Conservation (phyloP, 345 rosid genomes). For the Rhodomyrtus tomentosa region DNA sequence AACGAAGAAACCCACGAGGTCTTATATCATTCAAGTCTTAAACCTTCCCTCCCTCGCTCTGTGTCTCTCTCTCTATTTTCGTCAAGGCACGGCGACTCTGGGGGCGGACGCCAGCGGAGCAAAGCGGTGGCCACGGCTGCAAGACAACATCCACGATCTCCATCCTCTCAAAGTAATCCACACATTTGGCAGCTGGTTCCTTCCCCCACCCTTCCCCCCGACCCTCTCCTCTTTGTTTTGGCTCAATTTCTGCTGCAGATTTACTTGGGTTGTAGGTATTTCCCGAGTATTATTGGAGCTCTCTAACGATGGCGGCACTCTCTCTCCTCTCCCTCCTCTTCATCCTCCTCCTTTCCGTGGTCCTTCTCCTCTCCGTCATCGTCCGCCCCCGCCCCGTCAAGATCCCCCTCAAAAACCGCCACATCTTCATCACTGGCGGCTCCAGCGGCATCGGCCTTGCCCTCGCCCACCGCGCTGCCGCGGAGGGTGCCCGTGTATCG, state of each 20-base stretch:
- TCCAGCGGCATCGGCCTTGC: conserved; percentile 89
- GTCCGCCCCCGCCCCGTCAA: conserved; percentile 35
- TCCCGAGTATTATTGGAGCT: too few species aligned
- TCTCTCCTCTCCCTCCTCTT: conserved; percentile 11
- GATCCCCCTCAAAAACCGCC: conserved; percentile 64
- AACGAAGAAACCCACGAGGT: neutral
- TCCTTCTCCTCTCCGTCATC: conserved; percentile 28
- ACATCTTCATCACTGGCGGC: conserved; percentile 85
- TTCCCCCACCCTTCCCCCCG: too few species aligned
- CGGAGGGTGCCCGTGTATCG: conserved; percentile 64
- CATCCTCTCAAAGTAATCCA: neutral
- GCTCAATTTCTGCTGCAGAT: too few species aligned
- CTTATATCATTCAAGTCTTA: neutral
- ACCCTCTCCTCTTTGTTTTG: too few species aligned
- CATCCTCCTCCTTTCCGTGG: conserved; percentile 24
- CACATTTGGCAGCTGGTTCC: too few species aligned
- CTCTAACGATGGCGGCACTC: neutral
- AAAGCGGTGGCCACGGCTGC: neutral
- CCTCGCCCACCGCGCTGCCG: conserved; percentile 61
- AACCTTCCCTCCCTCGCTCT: neutral
- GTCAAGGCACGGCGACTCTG: neutral
- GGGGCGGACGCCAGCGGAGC: neutral
- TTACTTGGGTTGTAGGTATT: neutral
- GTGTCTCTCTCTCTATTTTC: neutral
- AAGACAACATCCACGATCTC: neutral